Conservation (phyloP, 371 early-diverging fungal species). For the Parasitella parasitica region DNA sequence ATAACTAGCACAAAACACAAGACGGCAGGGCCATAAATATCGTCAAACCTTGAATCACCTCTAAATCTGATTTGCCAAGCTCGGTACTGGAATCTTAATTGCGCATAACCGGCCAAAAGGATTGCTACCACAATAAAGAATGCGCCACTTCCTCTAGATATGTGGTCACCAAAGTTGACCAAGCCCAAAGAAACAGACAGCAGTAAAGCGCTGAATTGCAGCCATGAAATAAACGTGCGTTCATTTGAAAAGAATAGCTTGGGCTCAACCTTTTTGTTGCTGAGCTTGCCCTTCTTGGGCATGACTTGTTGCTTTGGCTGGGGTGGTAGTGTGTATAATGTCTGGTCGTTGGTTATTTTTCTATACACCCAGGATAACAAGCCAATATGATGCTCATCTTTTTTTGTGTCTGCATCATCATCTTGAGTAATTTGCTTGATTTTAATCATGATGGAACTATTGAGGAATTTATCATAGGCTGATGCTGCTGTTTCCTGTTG, state of each 20-base stretch:
- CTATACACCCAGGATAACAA: constrained; percentile 13
- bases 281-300: constrained; percentile 45
- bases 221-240: constrained; percentile 93
- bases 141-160: constrained; percentile 64
- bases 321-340: neutral
- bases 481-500: neutral
- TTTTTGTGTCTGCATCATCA: neutral
- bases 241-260: constrained; percentile 99
- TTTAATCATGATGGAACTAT: neutral
- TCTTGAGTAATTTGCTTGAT: neutral
- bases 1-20: constrained; percentile 73
- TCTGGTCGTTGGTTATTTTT: constrained; percentile 5
- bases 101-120: constrained; percentile 71
- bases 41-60: constrained; percentile 55
- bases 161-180: constrained; percentile 78
- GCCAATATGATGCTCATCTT: neutral
- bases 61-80: constrained; percentile 63
- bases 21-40: constrained; percentile 67
- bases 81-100: constrained; percentile 83
- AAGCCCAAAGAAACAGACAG: constrained; percentile 73
- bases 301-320: constrained; percentile 1
- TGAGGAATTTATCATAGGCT: neutral
- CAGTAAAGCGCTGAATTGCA: constrained; percentile 71
- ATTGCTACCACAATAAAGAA: constrained; percentile 68
- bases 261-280: constrained; percentile 74